phyloP scores from a whole-genome alignment of 768 basidiomycete genomes.

The Ephemerocybe angulata region DNA sequence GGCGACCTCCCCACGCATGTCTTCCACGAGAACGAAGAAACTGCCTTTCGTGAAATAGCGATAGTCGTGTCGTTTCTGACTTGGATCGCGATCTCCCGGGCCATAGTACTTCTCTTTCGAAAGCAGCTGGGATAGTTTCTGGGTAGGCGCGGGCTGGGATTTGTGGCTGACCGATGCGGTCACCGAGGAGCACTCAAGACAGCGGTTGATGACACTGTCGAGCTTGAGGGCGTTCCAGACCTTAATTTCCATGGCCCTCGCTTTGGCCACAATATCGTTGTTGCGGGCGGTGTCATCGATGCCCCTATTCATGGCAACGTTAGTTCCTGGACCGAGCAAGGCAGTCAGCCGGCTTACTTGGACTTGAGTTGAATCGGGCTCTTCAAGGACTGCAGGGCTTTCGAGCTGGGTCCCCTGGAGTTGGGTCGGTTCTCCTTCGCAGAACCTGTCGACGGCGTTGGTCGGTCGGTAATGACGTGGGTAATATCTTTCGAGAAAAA shows the following conservation, averaged over 20 bases:
- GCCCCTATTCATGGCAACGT: too few species aligned
- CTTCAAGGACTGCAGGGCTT: slow-evolving; percentile 35
- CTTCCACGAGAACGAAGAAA: slow-evolving; percentile 89
- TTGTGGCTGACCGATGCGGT: slow-evolving; percentile 22
- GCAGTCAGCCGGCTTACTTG: slow-evolving; percentile 47
- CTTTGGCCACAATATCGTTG: slow-evolving; percentile 59
- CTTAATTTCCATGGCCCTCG: slow-evolving; percentile 71
- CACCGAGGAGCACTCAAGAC: slow-evolving; percentile 37
- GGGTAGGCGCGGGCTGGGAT: slow-evolving; percentile 28
- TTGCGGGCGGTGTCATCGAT: slow-evolving; percentile 13
- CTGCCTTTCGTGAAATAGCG: slow-evolving; percentile 76
- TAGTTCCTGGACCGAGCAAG: too few species aligned
- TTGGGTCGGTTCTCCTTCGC: slow-evolving; percentile 65
- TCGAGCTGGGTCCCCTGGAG: slow-evolving; percentile 19
- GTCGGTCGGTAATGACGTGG: slow-evolving; percentile 76
- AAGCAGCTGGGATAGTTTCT: slow-evolving; percentile 44
- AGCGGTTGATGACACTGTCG: slow-evolving; percentile 68
- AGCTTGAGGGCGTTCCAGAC: slow-evolving; percentile 80
- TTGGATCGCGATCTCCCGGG: slow-evolving; percentile 87
- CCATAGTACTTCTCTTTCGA: slow-evolving; percentile 85
- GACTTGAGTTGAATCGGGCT: slow-evolving; percentile 65
- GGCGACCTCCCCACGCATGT: slow-evolving; percentile 76
- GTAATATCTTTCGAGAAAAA: slow-evolving; percentile 88
- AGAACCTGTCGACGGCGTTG: slow-evolving; percentile 29
- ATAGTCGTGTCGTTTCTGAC: slow-evolving; percentile 82